phyloP scores from a whole-genome alignment of 2,329 filamentous ascomycete species.

The Berkeleyomyces basicola region DNA sequence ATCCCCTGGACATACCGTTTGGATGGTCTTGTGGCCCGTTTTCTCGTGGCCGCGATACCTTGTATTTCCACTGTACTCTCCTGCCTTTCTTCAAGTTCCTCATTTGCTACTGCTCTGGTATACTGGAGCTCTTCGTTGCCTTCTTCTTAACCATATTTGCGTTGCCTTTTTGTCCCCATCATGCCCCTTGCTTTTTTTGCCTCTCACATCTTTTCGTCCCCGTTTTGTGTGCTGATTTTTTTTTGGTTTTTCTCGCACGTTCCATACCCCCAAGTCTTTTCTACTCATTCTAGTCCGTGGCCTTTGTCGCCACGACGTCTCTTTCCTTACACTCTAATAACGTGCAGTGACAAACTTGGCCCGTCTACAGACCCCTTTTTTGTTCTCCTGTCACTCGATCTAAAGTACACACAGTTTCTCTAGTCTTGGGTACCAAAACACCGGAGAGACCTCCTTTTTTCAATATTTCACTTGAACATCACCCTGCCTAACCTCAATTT shows the following conservation, averaged over 20 bases:
- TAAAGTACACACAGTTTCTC: background rate
- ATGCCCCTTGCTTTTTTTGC: slow-evolving; percentile 1
- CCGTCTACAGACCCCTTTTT: background rate
- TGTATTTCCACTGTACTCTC: slow-evolving; percentile 4
- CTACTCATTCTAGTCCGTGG: background rate
- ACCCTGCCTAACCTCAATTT: slow-evolving; percentile 5
- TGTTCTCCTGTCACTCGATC: background rate
- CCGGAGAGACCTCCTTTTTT: slow-evolving; percentile 4
- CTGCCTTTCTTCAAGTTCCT: background rate
- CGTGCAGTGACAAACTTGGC: background rate
- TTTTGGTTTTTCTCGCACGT: slow-evolving; percentile 4
- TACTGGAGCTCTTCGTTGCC: background rate
- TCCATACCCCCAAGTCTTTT: slow-evolving; percentile 4
- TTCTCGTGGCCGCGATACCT: slow-evolving; percentile 16
- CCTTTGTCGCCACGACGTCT: background rate
- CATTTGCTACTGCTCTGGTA: background rate
- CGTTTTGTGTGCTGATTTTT: slow-evolving; percentile 1
- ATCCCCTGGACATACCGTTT: background rate
- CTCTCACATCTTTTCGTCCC: slow-evolving; percentile 10
- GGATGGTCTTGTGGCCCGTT: background rate
- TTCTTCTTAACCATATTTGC: slow-evolving; percentile 3
- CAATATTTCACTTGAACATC: slow-evolving; percentile 8
- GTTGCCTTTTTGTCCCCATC: slow-evolving; percentile 13
- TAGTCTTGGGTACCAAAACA: background rate
- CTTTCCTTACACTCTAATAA: background rate